Base-by-base conservation (phyloP, 495 filamentous ascomycete genomes). In the Saxophila tyrrhenica region DNA sequence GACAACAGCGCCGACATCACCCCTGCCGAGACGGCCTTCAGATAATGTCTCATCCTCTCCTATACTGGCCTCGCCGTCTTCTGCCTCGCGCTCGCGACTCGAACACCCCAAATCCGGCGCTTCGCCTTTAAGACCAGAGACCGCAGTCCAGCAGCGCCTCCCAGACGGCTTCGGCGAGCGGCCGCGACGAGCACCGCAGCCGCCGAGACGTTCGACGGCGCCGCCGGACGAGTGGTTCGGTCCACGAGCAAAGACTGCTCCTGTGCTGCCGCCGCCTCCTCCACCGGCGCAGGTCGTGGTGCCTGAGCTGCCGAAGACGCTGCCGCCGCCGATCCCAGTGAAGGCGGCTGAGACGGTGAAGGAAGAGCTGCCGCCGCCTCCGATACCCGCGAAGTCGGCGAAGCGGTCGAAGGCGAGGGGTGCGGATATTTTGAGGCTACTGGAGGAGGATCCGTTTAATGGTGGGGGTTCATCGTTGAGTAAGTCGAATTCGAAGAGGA, bases 111-210 rank as follows among this genome's bases (percentile, higher is more conserved):
- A 44, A 17, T n/a, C 41, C 19, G 41, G 41, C 7, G 41, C 41
- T n/a, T 44, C 19, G 15, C 15, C 41, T 3, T 17, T 44, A 7
- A 44, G 16, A 21, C 7, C 41, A 5, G 41, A 44, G 7, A n/a
- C 5, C 7, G 5, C 15, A 5, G 41, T 44, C 7, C 16, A 44
- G 41, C 19, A 7, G 10, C 3, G 5, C 45, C 19, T 50, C 10
- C 25, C 48, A n/a, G 29, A 19, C 15, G 48, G 50, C 2, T 41
- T 44, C 50, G 50, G 7, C 7, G 39, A 44, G 21, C 7, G 20
- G 10, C 57, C 57, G 1, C 49, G 57, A 41, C 46, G 45, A 20
- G 57, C 57, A 23, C 57, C 57, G 17, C 25, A 2, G 21, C 57
- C 57, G 21, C 57, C 57, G 20, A 47, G 21, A 21, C 38, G 52